Percentiles rank a stretch among this genome's conserved stretches.
phyloP scores from a whole-genome alignment of 1,284 basidiomycete genomes.

The Pseudozyma sp. region DNA sequence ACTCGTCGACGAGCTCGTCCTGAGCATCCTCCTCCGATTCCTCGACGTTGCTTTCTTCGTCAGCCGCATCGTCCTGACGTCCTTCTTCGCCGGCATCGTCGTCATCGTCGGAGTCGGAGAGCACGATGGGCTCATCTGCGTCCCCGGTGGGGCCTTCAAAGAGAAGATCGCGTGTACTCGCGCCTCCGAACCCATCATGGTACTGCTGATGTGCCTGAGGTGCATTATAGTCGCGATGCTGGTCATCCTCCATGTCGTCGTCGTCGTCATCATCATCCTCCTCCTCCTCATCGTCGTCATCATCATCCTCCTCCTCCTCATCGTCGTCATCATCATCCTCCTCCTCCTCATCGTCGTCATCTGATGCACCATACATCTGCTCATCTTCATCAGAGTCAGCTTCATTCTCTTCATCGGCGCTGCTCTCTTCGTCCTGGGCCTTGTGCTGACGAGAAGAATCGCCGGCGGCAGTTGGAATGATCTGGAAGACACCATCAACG shows the following conservation, averaged over 20 bases:
- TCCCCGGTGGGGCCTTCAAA: conserved; percentile 36
- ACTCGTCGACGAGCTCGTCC: conserved; percentile 12
- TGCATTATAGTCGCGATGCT: conserved; percentile 1
- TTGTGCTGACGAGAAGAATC: not conserved
- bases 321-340: not conserved
- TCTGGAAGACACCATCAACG: conserved; percentile 31
- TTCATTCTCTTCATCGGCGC: conserved; percentile 1
- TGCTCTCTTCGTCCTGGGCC: conserved; percentile 1
- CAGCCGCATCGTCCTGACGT: conserved; percentile 7
- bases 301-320: not conserved
- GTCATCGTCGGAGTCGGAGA: conserved; percentile 37
- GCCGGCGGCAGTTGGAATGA: conserved; percentile 24
- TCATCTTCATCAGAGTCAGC: conserved; percentile 5
- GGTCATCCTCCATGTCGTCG: conserved; percentile 7
- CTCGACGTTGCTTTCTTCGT: not conserved
- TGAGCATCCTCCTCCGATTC: conserved; percentile 3
- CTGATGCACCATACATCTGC: conserved; percentile 1
- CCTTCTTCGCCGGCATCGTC: not conserved
- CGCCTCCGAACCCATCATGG: conserved; percentile 14
- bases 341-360: not conserved
- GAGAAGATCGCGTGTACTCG: conserved; percentile 20
- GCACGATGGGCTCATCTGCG: conserved; percentile 45
- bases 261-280: conserved; percentile 13
- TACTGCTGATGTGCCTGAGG: conserved; percentile 1
- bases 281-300: conserved; percentile 18